Evolutionary conservation across 225 moss, liverwort and hornwort genomes (phyloP), one percentile per base, ranked within the genome.

Genomic region (Antitrichia curtipendula): DNA sequence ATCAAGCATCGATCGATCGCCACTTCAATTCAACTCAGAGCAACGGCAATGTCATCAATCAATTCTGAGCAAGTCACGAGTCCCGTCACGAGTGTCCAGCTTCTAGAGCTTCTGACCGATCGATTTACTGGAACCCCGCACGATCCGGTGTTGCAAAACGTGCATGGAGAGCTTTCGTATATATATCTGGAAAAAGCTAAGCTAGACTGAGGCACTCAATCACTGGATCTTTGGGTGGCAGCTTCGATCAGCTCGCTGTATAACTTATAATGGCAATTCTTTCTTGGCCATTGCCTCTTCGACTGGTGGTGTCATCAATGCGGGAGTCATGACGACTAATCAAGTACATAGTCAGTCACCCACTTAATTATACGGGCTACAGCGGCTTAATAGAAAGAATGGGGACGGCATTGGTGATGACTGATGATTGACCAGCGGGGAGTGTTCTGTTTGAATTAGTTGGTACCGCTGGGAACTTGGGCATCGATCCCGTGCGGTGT

Each of bases 261-360:
- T 68, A n/a, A n/a, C n/a, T n/a, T n/a, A 68, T 21, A 16, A 68
- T 50, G 52, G 28, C 56, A 52, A n/a, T 56, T 31, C 23, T 28
- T 40, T 57, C 58, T 40, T 78, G 28, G 24, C 49, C 81, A 34
- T 12, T 63, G 72, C 45, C 63, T 64, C 84, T 27, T 66, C 41
- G 41, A 82, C 82, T 82, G 75, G 61, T 70, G 45, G 75, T 76
- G 82, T 71, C 85, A 88, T 88, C 25, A 90, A 88, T 90, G 88
- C 54, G 2, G 31, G 77, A 77, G 82, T 90, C 54, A 85, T 88
- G 88, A 70, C 69, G 77, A 56, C 24, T 21, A 38, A 56, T 76
- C 82, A 56, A 38, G 31, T 0, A n/a, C n/a, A n/a, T n/a, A 53
- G 85, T 76, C 90, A 82, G 85, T 56, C 88, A 69, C 88, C 70